These are phyloP conservation scores for Intubia oerlemansii DNA, from an alignment of 2,329 filamentous ascomycete species.

Conservation along the genomic window DNA sequence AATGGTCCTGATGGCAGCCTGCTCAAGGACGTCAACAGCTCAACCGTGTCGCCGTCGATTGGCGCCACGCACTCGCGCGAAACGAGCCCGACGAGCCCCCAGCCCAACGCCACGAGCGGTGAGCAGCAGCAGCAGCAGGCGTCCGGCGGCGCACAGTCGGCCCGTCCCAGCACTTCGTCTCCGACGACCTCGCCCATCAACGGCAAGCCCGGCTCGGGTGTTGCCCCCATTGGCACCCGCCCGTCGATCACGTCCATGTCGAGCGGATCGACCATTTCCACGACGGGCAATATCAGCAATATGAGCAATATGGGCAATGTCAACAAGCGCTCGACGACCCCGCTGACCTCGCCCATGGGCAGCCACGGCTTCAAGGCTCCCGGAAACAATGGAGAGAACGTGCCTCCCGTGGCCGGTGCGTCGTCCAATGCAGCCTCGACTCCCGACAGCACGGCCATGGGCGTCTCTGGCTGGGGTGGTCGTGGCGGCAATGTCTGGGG, in stretches of 20 bases:
- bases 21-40: slow-evolving; percentile 3
- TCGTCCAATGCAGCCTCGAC: slow-evolving; percentile 32
- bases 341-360: slow-evolving; percentile 72
- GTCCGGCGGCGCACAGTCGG: slow-evolving; percentile 26
- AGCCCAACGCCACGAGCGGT: slow-evolving; percentile 44
- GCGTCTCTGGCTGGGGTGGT: too few relatives aligned
- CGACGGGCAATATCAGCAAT: too few relatives aligned
- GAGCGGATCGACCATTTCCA: slow-evolving; percentile 13
- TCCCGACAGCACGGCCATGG: slow-evolving; percentile 12
- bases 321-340: slow-evolving; percentile 81
- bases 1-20: slow-evolving; percentile 16
- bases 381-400: slow-evolving; percentile 13
- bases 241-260: slow-evolving; percentile 31
- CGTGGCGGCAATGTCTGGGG: slow-evolving; percentile 63
- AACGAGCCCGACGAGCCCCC: slow-evolving; percentile 72
- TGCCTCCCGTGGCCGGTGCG: slow-evolving; percentile 19
- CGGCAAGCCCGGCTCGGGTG: slow-evolving; percentile 32
- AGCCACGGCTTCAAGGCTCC: slow-evolving; percentile 41
- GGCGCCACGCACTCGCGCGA: slow-evolving; percentile 41
- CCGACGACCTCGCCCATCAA: slow-evolving; percentile 57
- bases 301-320: too few relatives aligned
- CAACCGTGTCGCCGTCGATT: slow-evolving; percentile 22
- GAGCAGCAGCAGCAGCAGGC: slow-evolving; percentile 30
- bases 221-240: slow-evolving; percentile 86
- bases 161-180: slow-evolving; percentile 68